Conservation (phyloP, 306 rosid species). For the Cucumis cinereus region DNA sequence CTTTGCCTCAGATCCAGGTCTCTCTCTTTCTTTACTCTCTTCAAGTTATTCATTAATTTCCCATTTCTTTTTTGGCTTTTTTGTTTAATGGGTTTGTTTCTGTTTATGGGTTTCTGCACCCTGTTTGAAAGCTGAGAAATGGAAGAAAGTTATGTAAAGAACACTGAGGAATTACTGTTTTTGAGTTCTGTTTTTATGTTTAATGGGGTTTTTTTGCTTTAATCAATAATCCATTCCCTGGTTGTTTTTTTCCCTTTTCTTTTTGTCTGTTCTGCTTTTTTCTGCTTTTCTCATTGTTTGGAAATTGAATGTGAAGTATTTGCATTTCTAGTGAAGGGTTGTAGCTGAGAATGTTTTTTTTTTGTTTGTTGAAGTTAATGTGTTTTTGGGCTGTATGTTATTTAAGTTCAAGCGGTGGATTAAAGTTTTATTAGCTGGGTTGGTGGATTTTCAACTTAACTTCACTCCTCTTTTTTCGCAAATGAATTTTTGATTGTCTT, state of each 20-base stretch:
- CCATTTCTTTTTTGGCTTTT: not conserved
- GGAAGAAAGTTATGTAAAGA: not conserved
- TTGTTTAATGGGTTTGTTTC: not conserved
- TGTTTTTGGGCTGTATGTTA: not conserved
- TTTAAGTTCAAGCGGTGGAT: not conserved
- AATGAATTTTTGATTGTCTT: not conserved
- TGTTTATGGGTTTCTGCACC: slow-evolving; percentile 10
- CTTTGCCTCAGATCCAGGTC: slow-evolving; percentile 60
- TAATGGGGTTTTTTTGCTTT: not conserved
- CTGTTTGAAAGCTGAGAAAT: not conserved
- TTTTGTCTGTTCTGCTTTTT: not conserved
- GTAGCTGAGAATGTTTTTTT: not conserved
- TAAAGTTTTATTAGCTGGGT: not conserved
- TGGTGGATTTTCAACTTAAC: not conserved
- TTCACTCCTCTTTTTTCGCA: not conserved
- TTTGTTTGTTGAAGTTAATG: not conserved
- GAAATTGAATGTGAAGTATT: not conserved
- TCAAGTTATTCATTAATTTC: not conserved
- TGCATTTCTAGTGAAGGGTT: not conserved
- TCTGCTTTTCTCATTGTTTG: not conserved
- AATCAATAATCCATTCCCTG: not conserved
- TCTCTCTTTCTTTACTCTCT: slow-evolving; percentile 6
- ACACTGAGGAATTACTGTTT: not conserved
- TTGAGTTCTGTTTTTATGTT: not conserved
- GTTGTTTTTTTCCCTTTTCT: not conserved